A percentile compares a stretch with the other conserved stretches of the same genome.
phyloP scores from a whole-genome alignment of 2,329 filamentous ascomycete species.

The Leptographium flavum region DNA sequence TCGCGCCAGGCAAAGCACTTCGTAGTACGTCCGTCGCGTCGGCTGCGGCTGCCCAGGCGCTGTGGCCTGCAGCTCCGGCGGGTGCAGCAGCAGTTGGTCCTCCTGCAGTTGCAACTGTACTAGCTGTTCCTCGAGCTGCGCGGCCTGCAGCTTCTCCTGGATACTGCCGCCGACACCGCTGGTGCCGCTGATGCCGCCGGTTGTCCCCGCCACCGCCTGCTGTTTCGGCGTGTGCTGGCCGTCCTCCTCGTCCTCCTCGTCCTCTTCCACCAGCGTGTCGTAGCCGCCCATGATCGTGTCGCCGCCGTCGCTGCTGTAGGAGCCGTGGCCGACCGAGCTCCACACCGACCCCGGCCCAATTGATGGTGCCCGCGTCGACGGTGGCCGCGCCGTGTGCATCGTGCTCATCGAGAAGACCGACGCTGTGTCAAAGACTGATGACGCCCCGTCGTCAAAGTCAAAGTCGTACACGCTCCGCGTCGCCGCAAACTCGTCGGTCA shows the following conservation, averaged over 20 bases:
- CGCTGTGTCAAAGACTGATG: slow-evolving; percentile 23
- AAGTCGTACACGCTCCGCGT: slow-evolving; percentile 32
- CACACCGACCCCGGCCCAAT: not conserved
- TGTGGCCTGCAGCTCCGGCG: not conserved
- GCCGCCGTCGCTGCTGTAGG: not conserved
- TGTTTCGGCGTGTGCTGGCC: not conserved
- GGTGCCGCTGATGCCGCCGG: not conserved
- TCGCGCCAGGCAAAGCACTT: slow-evolving; percentile 28
- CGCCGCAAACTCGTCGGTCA: slow-evolving; percentile 32
- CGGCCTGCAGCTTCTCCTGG: not conserved
- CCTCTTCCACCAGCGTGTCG: slow-evolving; percentile 9
- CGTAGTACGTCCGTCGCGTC: slow-evolving; percentile 24
- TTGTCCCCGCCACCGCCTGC: not conserved
- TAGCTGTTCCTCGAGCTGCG: too few relatives aligned
- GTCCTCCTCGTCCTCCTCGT: slow-evolving; percentile 8
- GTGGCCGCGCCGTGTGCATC: slow-evolving; percentile 9
- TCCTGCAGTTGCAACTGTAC: not conserved
- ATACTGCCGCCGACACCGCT: too few relatives aligned
- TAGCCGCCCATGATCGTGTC: slow-evolving; percentile 8
- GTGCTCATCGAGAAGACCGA: slow-evolving; percentile 10
- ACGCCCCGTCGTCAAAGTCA: slow-evolving; percentile 29
- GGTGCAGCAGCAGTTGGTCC: not conserved
- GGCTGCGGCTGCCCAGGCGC: not conserved
- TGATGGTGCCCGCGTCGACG: slow-evolving; percentile 13
- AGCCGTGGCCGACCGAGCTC: not conserved